phyloP scores from a whole-genome alignment of 306 rosid species.

The Oxytropis ochrocephala region DNA sequence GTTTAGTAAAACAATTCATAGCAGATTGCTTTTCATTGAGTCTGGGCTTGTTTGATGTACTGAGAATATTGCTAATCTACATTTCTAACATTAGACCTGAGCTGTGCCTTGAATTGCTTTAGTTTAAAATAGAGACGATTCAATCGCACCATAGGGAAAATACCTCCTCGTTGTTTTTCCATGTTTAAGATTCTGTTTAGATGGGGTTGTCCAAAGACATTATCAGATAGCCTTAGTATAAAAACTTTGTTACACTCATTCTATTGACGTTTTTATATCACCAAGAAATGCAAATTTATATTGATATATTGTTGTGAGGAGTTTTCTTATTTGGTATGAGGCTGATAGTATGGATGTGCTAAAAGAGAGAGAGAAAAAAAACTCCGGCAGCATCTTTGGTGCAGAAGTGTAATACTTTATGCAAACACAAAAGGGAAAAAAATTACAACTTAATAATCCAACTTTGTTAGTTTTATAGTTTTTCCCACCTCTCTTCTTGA shows the following conservation, averaged over 20 bases:
- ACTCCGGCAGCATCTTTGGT: no score
- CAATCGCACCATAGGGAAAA: not conserved
- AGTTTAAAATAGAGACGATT: conserved; percentile 3
- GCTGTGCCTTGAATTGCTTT: conserved; percentile 10
- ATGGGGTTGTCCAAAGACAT: not conserved
- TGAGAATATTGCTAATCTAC: not conserved
- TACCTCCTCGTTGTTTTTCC: not conserved
- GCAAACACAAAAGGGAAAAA: no score
- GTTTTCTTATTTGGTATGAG: not conserved
- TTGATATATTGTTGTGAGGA: not conserved
- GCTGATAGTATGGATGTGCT: no score
- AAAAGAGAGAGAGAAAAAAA: no score
- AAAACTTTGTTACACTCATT: not conserved
- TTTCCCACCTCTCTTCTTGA: no score
- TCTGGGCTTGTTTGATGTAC: not conserved
- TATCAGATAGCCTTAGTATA: not conserved
- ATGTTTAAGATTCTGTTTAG: not conserved
- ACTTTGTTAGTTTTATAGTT: no score
- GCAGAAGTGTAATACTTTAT: no score
- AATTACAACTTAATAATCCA: no score
- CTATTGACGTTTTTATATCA: not conserved
- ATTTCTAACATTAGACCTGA: not conserved
- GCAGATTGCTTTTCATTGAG: not conserved
- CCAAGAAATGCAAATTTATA: not conserved
- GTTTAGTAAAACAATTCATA: not conserved